These are phyloP conservation scores for Globisporangium ultimum DNA, from an alignment of 352 stramenopile genomes.

Conservation along the genomic window DNA sequence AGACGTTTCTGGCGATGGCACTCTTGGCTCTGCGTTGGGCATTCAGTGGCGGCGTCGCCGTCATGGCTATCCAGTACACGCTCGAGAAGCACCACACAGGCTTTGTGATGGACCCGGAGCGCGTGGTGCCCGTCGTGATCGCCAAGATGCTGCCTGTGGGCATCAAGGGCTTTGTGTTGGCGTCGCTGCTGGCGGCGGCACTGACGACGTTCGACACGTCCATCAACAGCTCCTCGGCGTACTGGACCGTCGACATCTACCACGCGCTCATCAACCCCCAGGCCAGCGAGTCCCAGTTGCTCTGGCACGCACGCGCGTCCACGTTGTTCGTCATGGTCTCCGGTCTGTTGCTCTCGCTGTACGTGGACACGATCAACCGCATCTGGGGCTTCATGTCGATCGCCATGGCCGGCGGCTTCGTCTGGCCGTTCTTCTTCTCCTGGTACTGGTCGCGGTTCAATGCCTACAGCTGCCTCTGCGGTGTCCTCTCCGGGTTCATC, in stretches of 20 bases:
- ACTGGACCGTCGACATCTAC: conserved; percentile 84
- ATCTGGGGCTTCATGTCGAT: conserved; percentile 85
- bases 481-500: conserved; percentile 51
- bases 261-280: conserved; percentile 62
- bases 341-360: conserved; percentile 55
- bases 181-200: conserved; percentile 62
- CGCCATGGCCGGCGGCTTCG: conserved; percentile 56
- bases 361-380: conserved; percentile 74
- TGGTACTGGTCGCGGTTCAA: conserved; percentile 85
- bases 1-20: conserved; percentile 76
- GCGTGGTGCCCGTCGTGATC: conserved; percentile 72
- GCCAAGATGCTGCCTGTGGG: conserved; percentile 67
- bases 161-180: conserved; percentile 63
- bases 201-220: conserved; percentile 81
- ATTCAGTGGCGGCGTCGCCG: conserved; percentile 67
- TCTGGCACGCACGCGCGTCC: conserved; percentile 65
- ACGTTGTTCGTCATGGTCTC: conserved; percentile 56
- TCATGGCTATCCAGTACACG: conserved; percentile 73
- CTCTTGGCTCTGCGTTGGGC: conserved; percentile 70
- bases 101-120: conserved; percentile 63
- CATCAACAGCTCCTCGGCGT: conserved; percentile 75
- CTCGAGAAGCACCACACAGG: conserved; percentile 20
- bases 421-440: conserved; percentile 76
- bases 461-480: conserved; percentile 50
- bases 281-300: conserved; percentile 46